Evolutionary conservation across 2,329 filamentous ascomycete genomes (phyloP).

Genomic region (Neocucurbitaria cava): DNA sequence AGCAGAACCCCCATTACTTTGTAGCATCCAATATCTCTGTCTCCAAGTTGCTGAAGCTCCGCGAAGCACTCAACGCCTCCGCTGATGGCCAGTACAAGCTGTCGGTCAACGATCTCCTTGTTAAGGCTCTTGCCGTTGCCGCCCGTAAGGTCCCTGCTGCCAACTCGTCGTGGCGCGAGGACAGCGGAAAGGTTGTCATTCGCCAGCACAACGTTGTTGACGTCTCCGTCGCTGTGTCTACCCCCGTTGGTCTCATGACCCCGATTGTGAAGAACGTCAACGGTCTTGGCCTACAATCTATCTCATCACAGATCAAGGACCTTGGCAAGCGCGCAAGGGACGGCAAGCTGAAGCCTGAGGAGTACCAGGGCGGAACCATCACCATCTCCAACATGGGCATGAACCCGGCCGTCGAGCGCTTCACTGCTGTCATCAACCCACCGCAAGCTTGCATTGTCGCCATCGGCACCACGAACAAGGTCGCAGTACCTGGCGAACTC

Average conservation of each 20-base stretch:
- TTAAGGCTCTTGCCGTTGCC: constrained; percentile 91
- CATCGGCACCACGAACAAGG: constrained; percentile 94
- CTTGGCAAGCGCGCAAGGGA: constrained; percentile 95
- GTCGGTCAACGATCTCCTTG: constrained; percentile 99
- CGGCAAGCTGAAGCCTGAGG: constrained; percentile 98
- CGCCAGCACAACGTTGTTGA: constrained; percentile 93
- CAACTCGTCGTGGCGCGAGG: constrained; percentile 90
- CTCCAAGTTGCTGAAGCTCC: constrained; percentile 93
- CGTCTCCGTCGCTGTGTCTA: constrained; percentile 94
- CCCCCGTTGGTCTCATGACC: constrained; percentile 92
- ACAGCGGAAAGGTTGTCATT: constrained; percentile 78
- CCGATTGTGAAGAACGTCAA: constrained; percentile 94
- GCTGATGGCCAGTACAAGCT: constrained; percentile 97
- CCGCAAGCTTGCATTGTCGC: constrained; percentile 95
- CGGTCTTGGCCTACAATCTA: constrained; percentile 82
- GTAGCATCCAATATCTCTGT: constrained; percentile 92
- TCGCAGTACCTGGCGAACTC: constrained; percentile 81
- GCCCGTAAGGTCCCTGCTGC: constrained; percentile 92
- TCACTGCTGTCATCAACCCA: constrained; percentile 99
- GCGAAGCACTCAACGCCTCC: constrained; percentile 87
- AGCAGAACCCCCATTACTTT: constrained; percentile 98
- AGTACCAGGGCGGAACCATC: constrained; percentile 98
- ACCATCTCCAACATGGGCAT: constrained; percentile 99
- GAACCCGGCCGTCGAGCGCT: constrained; percentile 95
- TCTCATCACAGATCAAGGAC: constrained; percentile 91